These are phyloP conservation scores for Goniomonas avonlea DNA, from an alignment of 78 protist genomes.

Conservation along the genomic window DNA sequence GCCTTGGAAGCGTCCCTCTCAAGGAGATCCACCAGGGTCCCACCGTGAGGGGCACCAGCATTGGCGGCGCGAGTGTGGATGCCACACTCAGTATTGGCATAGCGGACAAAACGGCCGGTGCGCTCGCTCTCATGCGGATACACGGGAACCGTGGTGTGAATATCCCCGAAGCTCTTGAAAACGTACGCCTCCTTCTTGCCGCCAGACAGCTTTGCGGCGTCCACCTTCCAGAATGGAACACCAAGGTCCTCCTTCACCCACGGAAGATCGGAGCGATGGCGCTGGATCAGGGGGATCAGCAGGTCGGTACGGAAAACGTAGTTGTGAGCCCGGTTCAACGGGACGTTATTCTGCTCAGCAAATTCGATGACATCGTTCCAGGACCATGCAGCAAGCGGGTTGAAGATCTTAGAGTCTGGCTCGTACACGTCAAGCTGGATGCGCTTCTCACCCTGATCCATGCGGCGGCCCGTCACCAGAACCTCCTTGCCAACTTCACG, in stretches of 20 bases:
- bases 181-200: slow-evolving; percentile 33
- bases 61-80: slow-evolving; percentile 42
- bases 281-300: not conserved
- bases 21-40: slow-evolving; percentile 50
- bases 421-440: slow-evolving; percentile 31
- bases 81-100: slow-evolving; percentile 42
- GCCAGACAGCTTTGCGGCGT: not conserved
- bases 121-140: slow-evolving; percentile 14
- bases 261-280: not conserved
- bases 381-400: slow-evolving; percentile 50
- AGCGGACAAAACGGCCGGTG: slow-evolving; percentile 14
- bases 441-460: slow-evolving; percentile 46
- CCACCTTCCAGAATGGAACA: not conserved
- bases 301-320: not conserved
- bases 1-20: slow-evolving; percentile 6
- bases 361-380: slow-evolving; percentile 38
- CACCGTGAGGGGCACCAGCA: slow-evolving; percentile 71
- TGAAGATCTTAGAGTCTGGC: slow-evolving; percentile 34
- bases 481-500: slow-evolving; percentile 9
- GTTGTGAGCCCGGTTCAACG: slow-evolving; percentile 32
- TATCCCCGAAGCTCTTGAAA: slow-evolving; percentile 45
- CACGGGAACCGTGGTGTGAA: slow-evolving; percentile 42
- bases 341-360: slow-evolving; percentile 15
- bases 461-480: slow-evolving; percentile 41
- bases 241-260: too few species aligned